These are phyloP conservation scores for Lyophyllum semitale DNA, from an alignment of 768 basidiomycete species.

Conservation along the genomic window DNA sequence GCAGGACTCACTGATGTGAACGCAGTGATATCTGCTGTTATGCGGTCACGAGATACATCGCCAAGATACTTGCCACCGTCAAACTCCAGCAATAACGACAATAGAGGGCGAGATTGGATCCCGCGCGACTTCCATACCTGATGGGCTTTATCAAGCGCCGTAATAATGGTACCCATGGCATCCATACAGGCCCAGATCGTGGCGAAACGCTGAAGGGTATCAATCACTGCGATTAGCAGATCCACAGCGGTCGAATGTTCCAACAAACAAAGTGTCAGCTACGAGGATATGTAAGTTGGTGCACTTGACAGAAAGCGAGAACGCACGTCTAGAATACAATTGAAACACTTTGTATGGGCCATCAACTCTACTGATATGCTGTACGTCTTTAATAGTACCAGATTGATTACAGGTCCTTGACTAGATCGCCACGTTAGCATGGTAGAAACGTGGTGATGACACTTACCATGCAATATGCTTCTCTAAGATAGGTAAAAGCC, in stretches of 20 bases:
- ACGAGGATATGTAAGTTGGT: slow-evolving; percentile 5
- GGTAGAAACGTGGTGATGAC: not conserved
- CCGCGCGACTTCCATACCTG: slow-evolving; percentile 65
- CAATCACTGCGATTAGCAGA: slow-evolving; percentile 62
- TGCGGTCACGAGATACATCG: slow-evolving; percentile 54
- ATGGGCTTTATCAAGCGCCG: slow-evolving; percentile 63
- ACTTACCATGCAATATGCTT: slow-evolving; percentile 53
- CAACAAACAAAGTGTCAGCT: slow-evolving; percentile 59
- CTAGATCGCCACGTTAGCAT: slow-evolving; percentile 4
- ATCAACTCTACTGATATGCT: slow-evolving; percentile 61
- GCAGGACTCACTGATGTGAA: slow-evolving; percentile 57
- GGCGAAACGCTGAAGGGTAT: slow-evolving; percentile 69
- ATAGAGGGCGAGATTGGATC: slow-evolving; percentile 61
- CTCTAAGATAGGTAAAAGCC: slow-evolving; percentile 73
- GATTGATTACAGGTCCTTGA: slow-evolving; percentile 26
- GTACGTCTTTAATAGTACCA: slow-evolving; percentile 52
- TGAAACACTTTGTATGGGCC: slow-evolving; percentile 63
- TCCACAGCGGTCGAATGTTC: slow-evolving; percentile 53
- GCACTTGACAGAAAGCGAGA: not conserved
- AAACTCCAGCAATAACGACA: slow-evolving; percentile 65
- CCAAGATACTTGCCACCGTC: slow-evolving; percentile 63
- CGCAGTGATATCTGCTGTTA: slow-evolving; percentile 58
- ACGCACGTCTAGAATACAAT: slow-evolving; percentile 69
- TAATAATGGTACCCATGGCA: slow-evolving; percentile 52
- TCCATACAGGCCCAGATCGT: slow-evolving; percentile 83